These are phyloP conservation scores for Gamsiella multidivaricata DNA, from an alignment of 192 early-diverging fungal species.

Conservation along the genomic window DNA sequence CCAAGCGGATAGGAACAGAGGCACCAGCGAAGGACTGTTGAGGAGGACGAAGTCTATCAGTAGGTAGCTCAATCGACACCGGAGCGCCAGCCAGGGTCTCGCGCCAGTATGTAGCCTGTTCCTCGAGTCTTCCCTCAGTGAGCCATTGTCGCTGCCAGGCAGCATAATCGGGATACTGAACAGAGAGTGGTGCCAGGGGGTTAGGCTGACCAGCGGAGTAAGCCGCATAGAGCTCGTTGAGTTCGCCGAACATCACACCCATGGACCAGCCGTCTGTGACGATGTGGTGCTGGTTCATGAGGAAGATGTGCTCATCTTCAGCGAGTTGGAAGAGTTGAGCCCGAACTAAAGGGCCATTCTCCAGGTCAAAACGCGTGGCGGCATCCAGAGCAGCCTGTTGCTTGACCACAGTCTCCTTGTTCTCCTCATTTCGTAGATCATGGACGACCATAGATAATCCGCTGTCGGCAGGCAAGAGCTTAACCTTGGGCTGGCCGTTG, in stretches of 20 bases:
- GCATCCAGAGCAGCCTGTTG: not conserved
- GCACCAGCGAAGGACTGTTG: not conserved
- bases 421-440: not conserved
- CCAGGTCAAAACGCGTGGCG: not conserved
- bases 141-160: conserved; percentile 3
- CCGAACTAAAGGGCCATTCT: not conserved
- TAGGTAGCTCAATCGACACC: not conserved
- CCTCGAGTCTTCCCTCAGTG: too few relatives aligned
- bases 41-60: not conserved
- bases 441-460: not conserved
- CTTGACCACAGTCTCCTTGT: not conserved
- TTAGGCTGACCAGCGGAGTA: not conserved
- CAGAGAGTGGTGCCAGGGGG: not conserved
- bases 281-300: too few relatives aligned
- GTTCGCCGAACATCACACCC: not conserved
- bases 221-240: conserved; percentile 3
- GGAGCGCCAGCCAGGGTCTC: too few relatives aligned
- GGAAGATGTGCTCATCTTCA: not conserved
- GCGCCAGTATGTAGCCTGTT: too few relatives aligned
- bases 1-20: not conserved
- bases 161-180: conserved; percentile 14
- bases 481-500: not conserved
- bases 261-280: conserved; percentile 9
- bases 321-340: not conserved
- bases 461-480: not conserved